phyloP scores from a whole-genome alignment of 2,329 filamentous ascomycete species.

The Aspergillus felis region DNA sequence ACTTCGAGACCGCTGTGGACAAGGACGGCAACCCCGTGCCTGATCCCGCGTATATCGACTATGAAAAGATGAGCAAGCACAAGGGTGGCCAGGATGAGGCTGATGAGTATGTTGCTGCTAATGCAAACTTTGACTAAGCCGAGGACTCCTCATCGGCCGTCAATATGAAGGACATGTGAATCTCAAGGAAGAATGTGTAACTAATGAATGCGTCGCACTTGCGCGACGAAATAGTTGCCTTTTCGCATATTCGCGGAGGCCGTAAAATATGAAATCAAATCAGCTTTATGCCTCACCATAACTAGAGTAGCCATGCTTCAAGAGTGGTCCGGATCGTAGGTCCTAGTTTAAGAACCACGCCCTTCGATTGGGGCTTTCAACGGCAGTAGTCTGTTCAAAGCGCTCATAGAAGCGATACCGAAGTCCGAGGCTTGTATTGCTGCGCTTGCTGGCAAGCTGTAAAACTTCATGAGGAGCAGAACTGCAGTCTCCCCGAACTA shows the following conservation, averaged over 20 bases:
- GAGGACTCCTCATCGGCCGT: background rate
- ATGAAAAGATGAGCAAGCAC: conserved; percentile 15
- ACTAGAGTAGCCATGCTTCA: background rate
- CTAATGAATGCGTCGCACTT: background rate
- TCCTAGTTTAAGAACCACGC: background rate
- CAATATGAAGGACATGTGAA: background rate
- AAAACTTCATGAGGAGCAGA: too few species aligned
- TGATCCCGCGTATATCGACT: conserved; percentile 24
- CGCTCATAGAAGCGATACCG: background rate
- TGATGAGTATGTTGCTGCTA: conserved; percentile 30
- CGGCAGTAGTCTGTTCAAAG: background rate
- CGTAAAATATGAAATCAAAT: background rate
- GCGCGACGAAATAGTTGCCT: background rate
- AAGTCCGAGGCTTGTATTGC: background rate
- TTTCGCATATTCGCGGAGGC: background rate
- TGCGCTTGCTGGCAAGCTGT: too few species aligned
- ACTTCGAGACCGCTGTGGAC: conserved; percentile 29
- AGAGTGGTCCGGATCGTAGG: background rate
- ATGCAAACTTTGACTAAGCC: conserved; percentile 26
- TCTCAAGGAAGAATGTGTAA: background rate
- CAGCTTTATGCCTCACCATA: background rate
- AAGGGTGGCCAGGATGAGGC: conserved; percentile 18
- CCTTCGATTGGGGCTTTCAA: background rate
- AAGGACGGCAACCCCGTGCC: conserved; percentile 29
- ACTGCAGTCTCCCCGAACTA: too few species aligned